Evolutionary conservation across 352 stramenopile genomes (phyloP).

Genomic region (Pythium volutum): DNA sequence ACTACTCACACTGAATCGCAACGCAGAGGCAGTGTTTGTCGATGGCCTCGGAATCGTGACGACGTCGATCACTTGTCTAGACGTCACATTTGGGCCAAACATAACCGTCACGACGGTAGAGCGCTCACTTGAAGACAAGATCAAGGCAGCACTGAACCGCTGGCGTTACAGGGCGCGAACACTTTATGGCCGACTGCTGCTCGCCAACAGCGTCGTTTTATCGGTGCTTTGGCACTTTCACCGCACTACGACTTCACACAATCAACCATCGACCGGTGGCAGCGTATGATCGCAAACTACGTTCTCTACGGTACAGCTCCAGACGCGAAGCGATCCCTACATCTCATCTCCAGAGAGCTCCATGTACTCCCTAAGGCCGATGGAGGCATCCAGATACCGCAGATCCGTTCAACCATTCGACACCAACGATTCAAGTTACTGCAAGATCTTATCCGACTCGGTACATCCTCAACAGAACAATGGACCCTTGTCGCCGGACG

Average conservation of each 20-base stretch:
- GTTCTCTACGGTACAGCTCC: neutral
- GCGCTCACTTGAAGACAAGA: neutral
- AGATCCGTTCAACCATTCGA: neutral
- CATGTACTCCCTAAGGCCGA: neutral
- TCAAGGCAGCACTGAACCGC: neutral
- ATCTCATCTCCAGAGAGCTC: neutral
- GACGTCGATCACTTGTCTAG: neutral
- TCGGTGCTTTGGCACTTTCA: neutral
- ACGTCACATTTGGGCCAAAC: neutral
- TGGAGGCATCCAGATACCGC: neutral
- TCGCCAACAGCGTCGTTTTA: neutral
- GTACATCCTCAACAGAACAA: neutral
- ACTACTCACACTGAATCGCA: conserved; percentile 14
- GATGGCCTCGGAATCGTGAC: neutral
- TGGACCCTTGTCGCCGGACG: neutral
- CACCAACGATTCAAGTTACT: neutral
- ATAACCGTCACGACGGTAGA: neutral
- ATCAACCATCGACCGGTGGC: neutral
- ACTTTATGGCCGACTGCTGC: neutral
- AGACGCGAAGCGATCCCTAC: neutral
- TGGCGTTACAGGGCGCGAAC: neutral
- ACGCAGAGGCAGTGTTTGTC: neutral
- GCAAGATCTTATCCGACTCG: neutral
- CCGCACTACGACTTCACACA: neutral
- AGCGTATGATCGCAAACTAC: neutral